Conservation (phyloP, 768 basidiomycete genomes). For the Pleurotus citrinopileatus region DNA sequence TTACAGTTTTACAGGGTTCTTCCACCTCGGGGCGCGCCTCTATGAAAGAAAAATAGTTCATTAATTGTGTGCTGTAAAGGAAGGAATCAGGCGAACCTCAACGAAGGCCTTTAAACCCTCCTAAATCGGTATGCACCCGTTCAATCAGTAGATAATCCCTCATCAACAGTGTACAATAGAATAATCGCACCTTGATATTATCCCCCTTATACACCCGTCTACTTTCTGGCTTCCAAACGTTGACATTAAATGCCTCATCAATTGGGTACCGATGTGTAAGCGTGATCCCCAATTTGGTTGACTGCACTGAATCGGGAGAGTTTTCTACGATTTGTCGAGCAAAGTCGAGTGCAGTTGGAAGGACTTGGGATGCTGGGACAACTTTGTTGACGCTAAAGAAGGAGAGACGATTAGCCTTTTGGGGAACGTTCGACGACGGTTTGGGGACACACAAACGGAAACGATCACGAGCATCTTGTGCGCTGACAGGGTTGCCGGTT, state of each 20-base stretch:
- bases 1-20: conserved; percentile 55
- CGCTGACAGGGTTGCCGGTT: conserved; percentile 64
- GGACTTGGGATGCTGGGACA: conserved; percentile 51
- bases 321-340: conserved; percentile 60
- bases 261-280: conserved; percentile 51
- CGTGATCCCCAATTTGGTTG: conserved; percentile 69
- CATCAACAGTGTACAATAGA: conserved; percentile 8
- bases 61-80: conserved; percentile 4
- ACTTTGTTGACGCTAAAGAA: conserved; percentile 66
- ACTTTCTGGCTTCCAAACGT: conserved; percentile 44
- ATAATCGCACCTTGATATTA: conserved; percentile 62
- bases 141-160: background rate
- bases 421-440: background rate
- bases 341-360: conserved; percentile 58
- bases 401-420: background rate
- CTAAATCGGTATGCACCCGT: conserved; percentile 28
- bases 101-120: conserved; percentile 71
- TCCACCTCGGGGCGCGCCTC: conserved; percentile 51
- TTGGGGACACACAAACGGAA: conserved; percentile 72
- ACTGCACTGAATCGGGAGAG: conserved; percentile 79
- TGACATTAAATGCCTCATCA: conserved; percentile 46
- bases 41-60: conserved; percentile 12
- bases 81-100: conserved; percentile 42
- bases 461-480: conserved; percentile 62
- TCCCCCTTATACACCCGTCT: conserved; percentile 53